phyloP scores from a whole-genome alignment of 2,329 filamentous ascomycete genomes.

The Podosphaera xanthii region DNA sequence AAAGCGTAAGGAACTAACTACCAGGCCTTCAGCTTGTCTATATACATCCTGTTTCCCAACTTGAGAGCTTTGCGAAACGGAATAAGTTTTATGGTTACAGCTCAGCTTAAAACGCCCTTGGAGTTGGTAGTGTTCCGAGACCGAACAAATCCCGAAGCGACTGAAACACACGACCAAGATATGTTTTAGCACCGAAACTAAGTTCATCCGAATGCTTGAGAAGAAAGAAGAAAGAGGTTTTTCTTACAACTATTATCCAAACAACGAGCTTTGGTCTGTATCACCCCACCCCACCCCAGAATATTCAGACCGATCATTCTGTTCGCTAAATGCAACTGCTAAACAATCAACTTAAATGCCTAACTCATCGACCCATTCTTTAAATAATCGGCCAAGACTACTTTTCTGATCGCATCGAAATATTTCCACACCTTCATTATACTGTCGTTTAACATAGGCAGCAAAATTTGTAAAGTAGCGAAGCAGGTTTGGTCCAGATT shows the following conservation, averaged over 20 bases:
- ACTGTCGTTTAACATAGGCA: neutral
- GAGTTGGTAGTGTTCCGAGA: too few relatives aligned
- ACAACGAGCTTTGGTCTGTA: neutral
- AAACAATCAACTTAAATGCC: neutral
- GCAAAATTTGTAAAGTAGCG: neutral
- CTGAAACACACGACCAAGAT: too few relatives aligned
- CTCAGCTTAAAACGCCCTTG: too few relatives aligned
- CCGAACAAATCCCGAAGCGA: too few relatives aligned
- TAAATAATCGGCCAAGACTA: neutral
- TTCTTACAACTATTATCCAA: neutral
- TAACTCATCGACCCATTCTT: neutral
- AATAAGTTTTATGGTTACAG: too few relatives aligned
- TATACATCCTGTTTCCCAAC: too few relatives aligned
- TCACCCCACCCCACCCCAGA: neutral
- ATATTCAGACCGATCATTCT: neutral
- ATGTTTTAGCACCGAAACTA: too few relatives aligned
- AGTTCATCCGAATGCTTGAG: too few relatives aligned
- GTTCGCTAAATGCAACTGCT: neutral
- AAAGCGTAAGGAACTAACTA: too few relatives aligned
- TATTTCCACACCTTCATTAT: neutral
- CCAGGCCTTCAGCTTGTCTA: too few relatives aligned
- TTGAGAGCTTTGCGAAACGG: too few relatives aligned
- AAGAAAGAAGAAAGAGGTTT: too few relatives aligned
- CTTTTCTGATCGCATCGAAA: neutral
- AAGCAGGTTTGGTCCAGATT: neutral